These are phyloP conservation scores for Citrus inodora DNA, from an alignment of 345 rosid species.

Conservation along the genomic window DNA sequence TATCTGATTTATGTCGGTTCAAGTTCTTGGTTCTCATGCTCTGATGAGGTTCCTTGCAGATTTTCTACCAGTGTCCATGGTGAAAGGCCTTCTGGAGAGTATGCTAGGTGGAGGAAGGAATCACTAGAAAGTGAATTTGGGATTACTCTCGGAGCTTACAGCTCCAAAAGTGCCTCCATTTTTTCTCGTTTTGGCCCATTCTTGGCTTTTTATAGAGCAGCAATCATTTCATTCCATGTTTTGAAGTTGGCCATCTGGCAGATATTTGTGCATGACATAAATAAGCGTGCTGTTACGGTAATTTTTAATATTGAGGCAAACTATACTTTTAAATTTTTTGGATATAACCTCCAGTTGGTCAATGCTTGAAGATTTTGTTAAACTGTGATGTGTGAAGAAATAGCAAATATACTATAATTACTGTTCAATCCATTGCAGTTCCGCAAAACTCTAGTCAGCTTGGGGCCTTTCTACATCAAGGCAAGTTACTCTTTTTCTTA, in stretches of 20 bases:
- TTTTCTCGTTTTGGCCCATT: constrained; percentile 74
- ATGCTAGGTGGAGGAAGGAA: constrained; percentile 89
- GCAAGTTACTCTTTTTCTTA: constrained; percentile 37
- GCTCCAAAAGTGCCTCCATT: constrained; percentile 58
- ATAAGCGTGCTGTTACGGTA: constrained; percentile 78
- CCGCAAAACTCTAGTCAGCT: constrained; percentile 68
- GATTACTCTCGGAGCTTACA: constrained; percentile 57
- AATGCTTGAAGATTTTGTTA: constrained; percentile 1
- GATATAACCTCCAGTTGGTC: neutral
- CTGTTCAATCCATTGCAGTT: constrained; percentile 53
- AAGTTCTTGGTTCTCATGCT: neutral
- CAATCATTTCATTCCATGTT: constrained; percentile 73
- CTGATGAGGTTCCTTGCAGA: constrained; percentile 30
- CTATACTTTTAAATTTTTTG: neutral
- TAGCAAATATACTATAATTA: constrained; percentile 2
- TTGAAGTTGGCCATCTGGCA: constrained; percentile 74
- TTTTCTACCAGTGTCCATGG: constrained; percentile 81
- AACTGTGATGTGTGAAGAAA: neutral
- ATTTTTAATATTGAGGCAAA: neutral
- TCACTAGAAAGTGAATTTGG: constrained; percentile 94
- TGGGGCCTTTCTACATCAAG: constrained; percentile 97
- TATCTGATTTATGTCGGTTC: neutral
- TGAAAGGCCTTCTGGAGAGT: constrained; percentile 73
- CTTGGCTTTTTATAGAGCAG: constrained; percentile 86
- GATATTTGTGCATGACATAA: constrained; percentile 59